A percentile compares a stretch with the other conserved stretches of the same genome.
Conservation (phyloP, 1,139 yeast genomes). For the Sugiyamaella neomexicana region DNA sequence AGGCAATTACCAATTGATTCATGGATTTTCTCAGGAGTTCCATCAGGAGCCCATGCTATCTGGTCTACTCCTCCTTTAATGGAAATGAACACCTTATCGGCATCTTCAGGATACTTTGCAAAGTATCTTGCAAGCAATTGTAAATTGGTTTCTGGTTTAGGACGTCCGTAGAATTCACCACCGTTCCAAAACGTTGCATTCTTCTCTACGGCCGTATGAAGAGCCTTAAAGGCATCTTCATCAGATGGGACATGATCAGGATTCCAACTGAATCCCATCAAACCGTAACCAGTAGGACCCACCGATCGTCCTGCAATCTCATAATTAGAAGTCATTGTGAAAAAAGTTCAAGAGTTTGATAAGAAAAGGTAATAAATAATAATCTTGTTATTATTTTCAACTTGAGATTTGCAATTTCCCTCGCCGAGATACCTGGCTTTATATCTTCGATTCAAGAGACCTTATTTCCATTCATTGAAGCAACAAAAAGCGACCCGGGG, state of each 20-base stretch:
- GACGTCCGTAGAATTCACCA: constrained; percentile 76
- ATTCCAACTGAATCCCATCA: constrained; percentile 63
- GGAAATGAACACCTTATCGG: constrained; percentile 55
- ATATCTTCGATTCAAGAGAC: background rate
- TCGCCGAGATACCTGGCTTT: background rate
- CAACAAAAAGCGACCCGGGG: too few species aligned
- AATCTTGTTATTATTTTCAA: too few species aligned
- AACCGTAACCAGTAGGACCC: constrained; percentile 53
- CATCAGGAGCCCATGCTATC: constrained; percentile 47
- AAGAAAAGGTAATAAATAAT: too few species aligned
- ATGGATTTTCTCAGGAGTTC: constrained; percentile 50
- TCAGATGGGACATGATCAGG: constrained; percentile 47
- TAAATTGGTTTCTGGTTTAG: constrained; percentile 50
- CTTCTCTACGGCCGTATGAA: constrained; percentile 50
- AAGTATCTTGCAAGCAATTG: constrained; percentile 58
- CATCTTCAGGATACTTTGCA: constrained; percentile 53
- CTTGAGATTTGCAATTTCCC: background rate
- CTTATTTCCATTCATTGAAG: too few species aligned
- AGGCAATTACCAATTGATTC: constrained; percentile 53
- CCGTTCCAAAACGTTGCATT: constrained; percentile 64
- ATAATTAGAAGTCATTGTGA: constrained; percentile 15
- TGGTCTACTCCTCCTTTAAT: constrained; percentile 63
- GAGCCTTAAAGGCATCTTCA: constrained; percentile 49
- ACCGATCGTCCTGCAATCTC: constrained; percentile 18
- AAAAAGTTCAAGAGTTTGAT: too few species aligned